A percentile compares a stretch with the other conserved stretches of the same genome.
Evolutionary conservation across 2,329 filamentous ascomycete species (phyloP).

Genomic region (Plenodomus biglobosus): DNA sequence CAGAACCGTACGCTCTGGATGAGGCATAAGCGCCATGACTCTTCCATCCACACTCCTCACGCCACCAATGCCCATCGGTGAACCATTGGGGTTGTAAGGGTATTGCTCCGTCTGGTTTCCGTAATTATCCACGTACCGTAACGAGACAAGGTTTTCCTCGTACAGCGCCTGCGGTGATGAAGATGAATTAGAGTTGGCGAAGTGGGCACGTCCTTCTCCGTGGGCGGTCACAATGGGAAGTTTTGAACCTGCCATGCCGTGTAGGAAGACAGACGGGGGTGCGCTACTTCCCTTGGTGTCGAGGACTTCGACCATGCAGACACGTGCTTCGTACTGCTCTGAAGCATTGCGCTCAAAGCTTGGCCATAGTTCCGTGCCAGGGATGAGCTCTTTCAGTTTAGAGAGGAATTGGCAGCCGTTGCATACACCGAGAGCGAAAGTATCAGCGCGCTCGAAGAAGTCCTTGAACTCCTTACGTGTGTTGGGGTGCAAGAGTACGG

Average conservation of each 20-base stretch:
- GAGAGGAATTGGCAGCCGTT: constrained; percentile 97
- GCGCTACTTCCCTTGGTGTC: constrained; percentile 53
- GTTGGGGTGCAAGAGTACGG: constrained; percentile 78
- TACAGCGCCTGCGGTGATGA: constrained; percentile 57
- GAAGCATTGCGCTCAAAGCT: constrained; percentile 81
- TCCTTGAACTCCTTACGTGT: constrained; percentile 74
- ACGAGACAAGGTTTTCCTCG: constrained; percentile 68
- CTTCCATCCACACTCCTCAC: constrained; percentile 76
- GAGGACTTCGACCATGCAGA: constrained; percentile 79
- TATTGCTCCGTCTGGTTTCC: constrained; percentile 76
- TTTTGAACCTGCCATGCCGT: constrained; percentile 80
- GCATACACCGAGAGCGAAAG: constrained; percentile 91
- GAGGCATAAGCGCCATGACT: constrained; percentile 88
- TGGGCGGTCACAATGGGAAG: constrained; percentile 88
- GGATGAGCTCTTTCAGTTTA: constrained; percentile 79
- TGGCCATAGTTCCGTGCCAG: constrained; percentile 80
- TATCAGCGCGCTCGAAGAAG: constrained; percentile 87
- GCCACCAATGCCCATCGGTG: constrained; percentile 77
- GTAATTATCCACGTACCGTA: constrained; percentile 85
- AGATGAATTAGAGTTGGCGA: constrained; percentile 44
- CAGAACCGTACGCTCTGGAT: constrained; percentile 87
- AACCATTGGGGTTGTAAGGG: constrained; percentile 87
- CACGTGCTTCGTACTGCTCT: constrained; percentile 87
- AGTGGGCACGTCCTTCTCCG: constrained; percentile 79
- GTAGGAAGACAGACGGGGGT: constrained; percentile 74